phyloP scores from a whole-genome alignment of 2,329 filamentous ascomycete species.

The Penicillium sp. region DNA sequence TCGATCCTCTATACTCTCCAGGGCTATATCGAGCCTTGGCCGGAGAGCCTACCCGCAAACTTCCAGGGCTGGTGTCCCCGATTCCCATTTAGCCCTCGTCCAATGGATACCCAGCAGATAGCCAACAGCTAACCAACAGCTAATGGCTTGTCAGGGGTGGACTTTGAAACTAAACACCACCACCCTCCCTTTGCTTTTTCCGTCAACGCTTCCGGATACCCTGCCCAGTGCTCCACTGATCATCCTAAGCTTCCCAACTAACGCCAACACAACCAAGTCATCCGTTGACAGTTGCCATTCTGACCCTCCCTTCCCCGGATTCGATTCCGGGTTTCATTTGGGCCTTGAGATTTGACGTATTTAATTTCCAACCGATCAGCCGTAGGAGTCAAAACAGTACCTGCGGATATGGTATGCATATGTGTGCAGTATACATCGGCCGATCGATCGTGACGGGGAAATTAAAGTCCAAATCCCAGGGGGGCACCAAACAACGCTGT shows the following conservation, averaged over 20 bases:
- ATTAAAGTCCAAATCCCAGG: background rate
- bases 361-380: background rate
- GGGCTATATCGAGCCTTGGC: background rate
- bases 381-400: background rate
- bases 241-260: background rate
- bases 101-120: slow-evolving; percentile 3
- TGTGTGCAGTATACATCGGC: slow-evolving; percentile 6
- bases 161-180: slow-evolving; percentile 10
- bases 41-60: slow-evolving; percentile 4
- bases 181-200: slow-evolving; percentile 7
- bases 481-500: background rate
- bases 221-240: slow-evolving; percentile 1
- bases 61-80: background rate
- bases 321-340: slow-evolving; percentile 4
- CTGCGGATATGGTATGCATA: slow-evolving; percentile 11
- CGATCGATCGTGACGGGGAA: background rate
- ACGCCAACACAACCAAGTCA: background rate
- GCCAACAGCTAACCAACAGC: background rate
- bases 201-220: background rate
- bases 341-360: background rate
- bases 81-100: slow-evolving; percentile 5
- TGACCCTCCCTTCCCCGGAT: slow-evolving; percentile 13
- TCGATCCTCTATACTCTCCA: background rate
- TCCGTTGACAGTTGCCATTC: slow-evolving; percentile 2
- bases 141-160: background rate